These are phyloP conservation scores for Trichoderma asperellum DNA, from an alignment of 2,329 filamentous ascomycete species.

Conservation along the genomic window DNA sequence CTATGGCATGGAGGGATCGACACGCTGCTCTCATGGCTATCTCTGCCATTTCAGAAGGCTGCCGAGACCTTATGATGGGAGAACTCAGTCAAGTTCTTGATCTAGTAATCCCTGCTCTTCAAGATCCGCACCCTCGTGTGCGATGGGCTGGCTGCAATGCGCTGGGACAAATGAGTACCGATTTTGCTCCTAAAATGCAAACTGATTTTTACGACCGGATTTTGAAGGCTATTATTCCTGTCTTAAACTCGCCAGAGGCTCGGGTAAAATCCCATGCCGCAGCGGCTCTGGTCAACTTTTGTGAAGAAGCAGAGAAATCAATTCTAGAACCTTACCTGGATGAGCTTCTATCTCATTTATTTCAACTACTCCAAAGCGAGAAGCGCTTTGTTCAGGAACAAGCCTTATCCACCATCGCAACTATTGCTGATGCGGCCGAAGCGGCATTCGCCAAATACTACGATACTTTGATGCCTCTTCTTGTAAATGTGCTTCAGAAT, in stretches of 20 bases:
- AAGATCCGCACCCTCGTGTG: constrained; percentile 89
- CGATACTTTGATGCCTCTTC: constrained; percentile 89
- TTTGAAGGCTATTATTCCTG: constrained; percentile 87
- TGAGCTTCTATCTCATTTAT: constrained; percentile 79
- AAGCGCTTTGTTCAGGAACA: constrained; percentile 98
- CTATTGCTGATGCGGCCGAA: constrained; percentile 97
- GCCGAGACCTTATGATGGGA: constrained; percentile 91
- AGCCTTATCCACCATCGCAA: constrained; percentile 95
- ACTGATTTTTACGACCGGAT: constrained; percentile 89
- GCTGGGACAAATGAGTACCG: constrained; percentile 99
- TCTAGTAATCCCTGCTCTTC: constrained; percentile 88
- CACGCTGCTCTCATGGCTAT: constrained; percentile 99
- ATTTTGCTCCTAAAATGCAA: constrained; percentile 98
- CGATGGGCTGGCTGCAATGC: constrained; percentile 98
- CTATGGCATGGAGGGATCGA: constrained; percentile 89
- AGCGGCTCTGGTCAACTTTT: constrained; percentile 98
- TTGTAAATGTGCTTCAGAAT: constrained; percentile 85
- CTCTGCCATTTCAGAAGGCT: constrained; percentile 96
- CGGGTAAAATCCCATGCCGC: constrained; percentile 96
- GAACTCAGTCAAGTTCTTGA: constrained; percentile 94
- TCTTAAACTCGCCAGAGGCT: constrained; percentile 85
- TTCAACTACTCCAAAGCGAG: constrained; percentile 84
- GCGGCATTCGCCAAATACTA: constrained; percentile 95
- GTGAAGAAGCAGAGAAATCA: constrained; percentile 93
- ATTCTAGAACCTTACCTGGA: constrained; percentile 93